Conservation (phyloP, 176 grass and related monocot genomes). For the Coix lacrymajobi region DNA sequence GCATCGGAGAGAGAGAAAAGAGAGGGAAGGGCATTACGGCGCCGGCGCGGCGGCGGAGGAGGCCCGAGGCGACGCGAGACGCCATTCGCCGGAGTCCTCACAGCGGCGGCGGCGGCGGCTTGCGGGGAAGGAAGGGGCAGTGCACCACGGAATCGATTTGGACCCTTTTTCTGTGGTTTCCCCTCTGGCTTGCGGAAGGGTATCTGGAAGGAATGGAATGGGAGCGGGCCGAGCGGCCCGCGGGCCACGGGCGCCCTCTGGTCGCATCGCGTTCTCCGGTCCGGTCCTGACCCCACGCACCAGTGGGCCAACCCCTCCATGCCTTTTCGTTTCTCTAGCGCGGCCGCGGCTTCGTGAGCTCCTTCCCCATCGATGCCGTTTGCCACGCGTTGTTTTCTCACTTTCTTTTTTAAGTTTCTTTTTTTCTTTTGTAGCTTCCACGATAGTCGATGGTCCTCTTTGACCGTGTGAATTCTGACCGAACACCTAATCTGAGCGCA, state of each 20-base stretch:
- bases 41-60: slow-evolving; percentile 48
- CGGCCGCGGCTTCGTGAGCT: not conserved
- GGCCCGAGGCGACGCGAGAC: slow-evolving; percentile 50
- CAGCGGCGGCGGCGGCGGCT: slow-evolving; percentile 26
- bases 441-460: not conserved
- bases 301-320: not conserved
- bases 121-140: not conserved
- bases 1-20: too few relatives aligned
- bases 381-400: not conserved
- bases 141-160: not conserved
- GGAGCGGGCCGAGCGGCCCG: not conserved
- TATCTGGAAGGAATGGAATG: not conserved
- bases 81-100: slow-evolving; percentile 47
- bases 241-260: not conserved
- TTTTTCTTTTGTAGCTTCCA: not conserved
- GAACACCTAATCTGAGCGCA: too few relatives aligned
- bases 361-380: not conserved
- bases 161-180: not conserved
- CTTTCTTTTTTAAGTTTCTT: not conserved
- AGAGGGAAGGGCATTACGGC: slow-evolving; percentile 17
- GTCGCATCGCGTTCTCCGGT: not conserved
- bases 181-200: not conserved
- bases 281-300: not conserved
- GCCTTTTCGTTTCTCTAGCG: not conserved
- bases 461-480: not conserved